Evolutionary conservation across 768 basidiomycete species (phyloP).

Genomic region (Polyporus arcularius): DNA sequence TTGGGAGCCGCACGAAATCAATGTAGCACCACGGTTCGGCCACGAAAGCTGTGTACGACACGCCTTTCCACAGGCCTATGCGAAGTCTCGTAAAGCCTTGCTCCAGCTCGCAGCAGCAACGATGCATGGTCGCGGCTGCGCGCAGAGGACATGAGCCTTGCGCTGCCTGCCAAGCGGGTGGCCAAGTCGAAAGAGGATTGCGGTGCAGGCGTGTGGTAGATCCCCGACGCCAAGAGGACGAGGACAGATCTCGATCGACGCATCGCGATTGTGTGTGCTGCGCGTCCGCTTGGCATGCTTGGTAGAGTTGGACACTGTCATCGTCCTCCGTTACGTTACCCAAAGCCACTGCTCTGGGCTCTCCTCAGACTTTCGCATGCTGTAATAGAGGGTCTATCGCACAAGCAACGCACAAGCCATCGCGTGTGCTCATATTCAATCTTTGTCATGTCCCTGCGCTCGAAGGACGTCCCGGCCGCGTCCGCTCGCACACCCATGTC

Average conservation of each 20-base stretch:
- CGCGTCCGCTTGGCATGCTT: background rate
- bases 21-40: too few species aligned
- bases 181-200: too few species aligned
- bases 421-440: background rate
- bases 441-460: background rate
- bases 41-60: too few species aligned
- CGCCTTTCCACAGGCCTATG: too few species aligned
- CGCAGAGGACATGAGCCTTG: too few species aligned
- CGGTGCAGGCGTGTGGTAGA: background rate
- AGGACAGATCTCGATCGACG: background rate
- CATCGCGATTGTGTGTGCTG: background rate
- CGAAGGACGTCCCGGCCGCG: background rate
- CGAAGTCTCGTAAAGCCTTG: too few species aligned
- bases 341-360: background rate
- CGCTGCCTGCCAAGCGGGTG: too few species aligned
- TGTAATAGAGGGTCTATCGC: background rate
- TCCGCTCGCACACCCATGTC: background rate
- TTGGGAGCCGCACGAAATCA: background rate
- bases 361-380: background rate
- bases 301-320: background rate
- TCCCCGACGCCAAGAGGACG: background rate
- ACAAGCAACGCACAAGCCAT: background rate
- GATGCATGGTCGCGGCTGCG: too few species aligned
- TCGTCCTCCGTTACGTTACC: background rate
- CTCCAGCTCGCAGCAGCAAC: too few species aligned